These are phyloP conservation scores for Aquilaria malaccensis DNA, from an alignment of 345 rosid species.

Conservation along the genomic window DNA sequence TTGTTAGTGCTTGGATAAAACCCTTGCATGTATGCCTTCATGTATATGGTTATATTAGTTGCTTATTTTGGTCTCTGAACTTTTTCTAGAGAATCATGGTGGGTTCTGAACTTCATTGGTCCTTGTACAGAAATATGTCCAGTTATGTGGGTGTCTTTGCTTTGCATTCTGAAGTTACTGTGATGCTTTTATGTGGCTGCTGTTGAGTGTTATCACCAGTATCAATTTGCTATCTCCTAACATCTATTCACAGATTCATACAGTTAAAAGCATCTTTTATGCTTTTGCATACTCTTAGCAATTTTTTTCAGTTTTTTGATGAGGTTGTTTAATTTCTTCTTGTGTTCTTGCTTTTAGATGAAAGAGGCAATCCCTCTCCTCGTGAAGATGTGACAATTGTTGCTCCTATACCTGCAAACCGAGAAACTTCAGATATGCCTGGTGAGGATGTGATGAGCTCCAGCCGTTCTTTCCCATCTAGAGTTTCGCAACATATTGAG, in stretches of 20 bases:
- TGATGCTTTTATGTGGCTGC: no score
- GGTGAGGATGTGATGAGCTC: slow-evolving; percentile 7
- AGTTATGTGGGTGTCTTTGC: no score
- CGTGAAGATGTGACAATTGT: slow-evolving; percentile 5
- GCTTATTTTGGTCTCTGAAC: no score
- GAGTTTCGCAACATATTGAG: not conserved
- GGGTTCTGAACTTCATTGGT: no score
- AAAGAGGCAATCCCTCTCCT: not conserved
- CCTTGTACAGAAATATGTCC: no score
- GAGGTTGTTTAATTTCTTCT: not conserved
- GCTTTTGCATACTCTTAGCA: not conserved
- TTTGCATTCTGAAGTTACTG: no score
- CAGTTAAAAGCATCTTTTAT: not conserved
- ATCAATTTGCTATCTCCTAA: not conserved
- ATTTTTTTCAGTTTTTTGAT: not conserved
- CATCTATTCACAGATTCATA: not conserved
- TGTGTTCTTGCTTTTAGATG: slow-evolving; percentile 8
- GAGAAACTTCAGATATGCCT: no score
- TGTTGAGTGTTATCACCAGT: not conserved
- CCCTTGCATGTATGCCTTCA: no score
- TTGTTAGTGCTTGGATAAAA: no score
- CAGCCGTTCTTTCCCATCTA: slow-evolving; percentile 4
- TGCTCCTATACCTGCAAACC: not conserved
- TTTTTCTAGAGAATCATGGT: no score
- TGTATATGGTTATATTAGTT: no score